These are phyloP conservation scores for Coccomyxa subellipsoidea DNA, from an alignment of 163 green algal genomes.

Conservation along the genomic window DNA sequence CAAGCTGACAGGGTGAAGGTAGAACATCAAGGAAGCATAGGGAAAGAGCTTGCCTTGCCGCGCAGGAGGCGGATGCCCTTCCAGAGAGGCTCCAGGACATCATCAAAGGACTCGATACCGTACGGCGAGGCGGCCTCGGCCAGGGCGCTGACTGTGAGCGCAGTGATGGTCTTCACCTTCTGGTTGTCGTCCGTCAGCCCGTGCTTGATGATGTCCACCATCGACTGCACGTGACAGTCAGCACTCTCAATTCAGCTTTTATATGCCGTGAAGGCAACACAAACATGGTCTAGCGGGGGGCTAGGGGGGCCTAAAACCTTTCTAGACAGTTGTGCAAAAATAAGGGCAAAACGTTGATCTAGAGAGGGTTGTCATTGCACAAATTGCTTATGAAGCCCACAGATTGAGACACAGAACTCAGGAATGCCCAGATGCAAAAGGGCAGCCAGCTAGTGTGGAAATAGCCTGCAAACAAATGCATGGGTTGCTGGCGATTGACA, in stretches of 20 bases:
- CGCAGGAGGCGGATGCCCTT: conserved; percentile 90
- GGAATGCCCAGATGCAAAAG: too few relatives aligned
- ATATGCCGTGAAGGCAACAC: too few relatives aligned
- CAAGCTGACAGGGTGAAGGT: background rate
- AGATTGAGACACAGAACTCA: too few relatives aligned
- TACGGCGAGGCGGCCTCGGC: conserved; percentile 95
- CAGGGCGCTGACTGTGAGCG: conserved; percentile 90
- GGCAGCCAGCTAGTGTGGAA: too few relatives aligned
- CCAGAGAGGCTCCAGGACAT: conserved; percentile 98
- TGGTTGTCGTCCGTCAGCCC: conserved; percentile 92
- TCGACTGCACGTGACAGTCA: conserved; percentile 40
- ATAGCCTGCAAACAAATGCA: too few relatives aligned
- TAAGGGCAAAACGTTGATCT: too few relatives aligned
- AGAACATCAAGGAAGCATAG: background rate
- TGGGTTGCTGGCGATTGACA: background rate
- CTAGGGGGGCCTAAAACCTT: too few relatives aligned
- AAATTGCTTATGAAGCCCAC: too few relatives aligned
- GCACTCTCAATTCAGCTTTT: too few relatives aligned
- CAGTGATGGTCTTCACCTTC: conserved; percentile 98
- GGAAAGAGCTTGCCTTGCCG: conserved; percentile 68
- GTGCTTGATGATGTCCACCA: conserved; percentile 99
- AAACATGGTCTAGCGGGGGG: too few relatives aligned
- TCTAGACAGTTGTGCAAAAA: too few relatives aligned
- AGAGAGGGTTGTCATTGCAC: too few relatives aligned
- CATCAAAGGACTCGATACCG: conserved; percentile 98